phyloP scores from a whole-genome alignment of 83 land plant species.

The Thuja plicata region DNA sequence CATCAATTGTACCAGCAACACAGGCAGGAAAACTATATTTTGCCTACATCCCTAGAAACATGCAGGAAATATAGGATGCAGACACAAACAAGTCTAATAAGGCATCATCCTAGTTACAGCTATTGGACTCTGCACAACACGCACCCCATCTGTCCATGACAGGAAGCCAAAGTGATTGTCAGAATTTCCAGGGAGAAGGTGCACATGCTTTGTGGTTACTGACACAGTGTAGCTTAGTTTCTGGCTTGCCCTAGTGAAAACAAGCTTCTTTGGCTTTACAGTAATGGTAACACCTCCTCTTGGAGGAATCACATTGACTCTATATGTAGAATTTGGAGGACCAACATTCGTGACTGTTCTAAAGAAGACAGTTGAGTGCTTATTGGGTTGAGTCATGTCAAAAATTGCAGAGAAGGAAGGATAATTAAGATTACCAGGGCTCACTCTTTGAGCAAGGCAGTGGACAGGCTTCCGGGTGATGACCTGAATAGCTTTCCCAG shows the following conservation, averaged over 20 bases:
- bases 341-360: constrained; percentile 22
- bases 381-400: constrained; percentile 11
- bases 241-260: constrained; percentile 2
- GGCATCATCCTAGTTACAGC: constrained; percentile 11
- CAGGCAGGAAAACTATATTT: background rate
- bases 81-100: background rate
- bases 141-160: constrained; percentile 16
- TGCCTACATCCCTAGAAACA: background rate
- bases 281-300: constrained; percentile 18
- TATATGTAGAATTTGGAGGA: constrained; percentile 12
- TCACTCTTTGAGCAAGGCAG: constrained; percentile 15
- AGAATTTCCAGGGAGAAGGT: constrained; percentile 24
- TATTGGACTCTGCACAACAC: constrained; percentile 19
- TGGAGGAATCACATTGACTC: constrained; percentile 12
- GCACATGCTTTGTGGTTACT: constrained; percentile 17
- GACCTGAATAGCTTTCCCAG: constrained; percentile 22
- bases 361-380: constrained; percentile 15
- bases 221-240: constrained; percentile 15
- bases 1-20: background rate
- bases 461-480: constrained; percentile 22
- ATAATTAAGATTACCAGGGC: constrained; percentile 39
- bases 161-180: constrained; percentile 27
- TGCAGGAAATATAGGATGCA: background rate
- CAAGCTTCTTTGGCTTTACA: constrained; percentile 21
- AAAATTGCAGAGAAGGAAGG: constrained; percentile 50